These are phyloP conservation scores for Cercospora beticola DNA, from an alignment of 2,329 filamentous ascomycete genomes.

Conservation along the genomic window DNA sequence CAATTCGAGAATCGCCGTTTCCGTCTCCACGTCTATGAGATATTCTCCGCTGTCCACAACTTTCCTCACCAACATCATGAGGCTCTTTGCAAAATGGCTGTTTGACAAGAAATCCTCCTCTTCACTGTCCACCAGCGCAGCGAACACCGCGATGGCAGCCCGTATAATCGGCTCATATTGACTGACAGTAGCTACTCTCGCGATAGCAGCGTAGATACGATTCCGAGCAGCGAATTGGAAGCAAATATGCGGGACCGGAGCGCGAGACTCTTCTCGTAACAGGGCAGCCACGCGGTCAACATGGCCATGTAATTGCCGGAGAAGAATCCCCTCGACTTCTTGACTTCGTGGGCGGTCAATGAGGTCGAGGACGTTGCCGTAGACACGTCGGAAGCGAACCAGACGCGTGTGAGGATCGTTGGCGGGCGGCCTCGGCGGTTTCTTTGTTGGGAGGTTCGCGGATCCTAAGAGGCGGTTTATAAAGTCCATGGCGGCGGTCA, in stretches of 20 bases:
- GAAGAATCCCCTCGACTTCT: slow-evolving; percentile 52
- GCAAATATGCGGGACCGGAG: slow-evolving; percentile 86
- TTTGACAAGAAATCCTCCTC: slow-evolving; percentile 93
- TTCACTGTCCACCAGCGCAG: slow-evolving; percentile 90
- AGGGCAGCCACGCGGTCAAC: slow-evolving; percentile 62
- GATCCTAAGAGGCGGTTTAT: slow-evolving; percentile 64
- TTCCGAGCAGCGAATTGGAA: slow-evolving; percentile 81
- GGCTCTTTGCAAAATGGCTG: slow-evolving; percentile 75
- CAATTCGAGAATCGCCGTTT: slow-evolving; percentile 85
- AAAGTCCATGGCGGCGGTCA: slow-evolving; percentile 32
- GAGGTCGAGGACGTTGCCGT: slow-evolving; percentile 61
- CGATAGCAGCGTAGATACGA: slow-evolving; percentile 85
- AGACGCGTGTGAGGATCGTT: slow-evolving; percentile 61
- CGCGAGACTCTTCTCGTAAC: slow-evolving; percentile 83
- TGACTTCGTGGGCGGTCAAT: slow-evolving; percentile 58
- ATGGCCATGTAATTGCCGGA: slow-evolving; percentile 52
- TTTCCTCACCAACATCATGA: slow-evolving; percentile 81
- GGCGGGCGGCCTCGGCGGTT: slow-evolving; percentile 40
- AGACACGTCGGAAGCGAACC: slow-evolving; percentile 60
- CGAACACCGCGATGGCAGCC: slow-evolving; percentile 82
- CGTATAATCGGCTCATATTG: slow-evolving; percentile 83
- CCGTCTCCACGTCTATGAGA: slow-evolving; percentile 74
- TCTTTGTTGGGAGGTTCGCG: slow-evolving; percentile 51
- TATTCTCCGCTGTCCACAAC: slow-evolving; percentile 73
- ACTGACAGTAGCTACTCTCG: slow-evolving; percentile 81